Evolutionary conservation across 169 alveolate species (phyloP).

Genomic region (Plasmodium vinckei): DNA sequence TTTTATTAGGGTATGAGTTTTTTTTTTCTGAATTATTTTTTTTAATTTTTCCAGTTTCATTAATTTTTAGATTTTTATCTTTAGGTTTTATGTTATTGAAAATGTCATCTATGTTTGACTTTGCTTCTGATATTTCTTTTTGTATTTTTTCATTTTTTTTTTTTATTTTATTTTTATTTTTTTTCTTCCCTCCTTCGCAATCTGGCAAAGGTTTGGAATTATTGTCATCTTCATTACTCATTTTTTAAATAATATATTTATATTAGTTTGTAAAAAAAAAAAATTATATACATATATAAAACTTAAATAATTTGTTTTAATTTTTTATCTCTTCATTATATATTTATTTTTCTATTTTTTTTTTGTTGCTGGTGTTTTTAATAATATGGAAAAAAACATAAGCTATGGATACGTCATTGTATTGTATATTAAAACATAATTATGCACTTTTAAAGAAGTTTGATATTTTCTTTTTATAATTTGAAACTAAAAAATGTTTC

Average conservation of each 20-base stretch:
- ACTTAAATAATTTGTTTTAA: not conserved
- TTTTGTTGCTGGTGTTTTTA: not conserved
- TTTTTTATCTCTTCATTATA: not conserved
- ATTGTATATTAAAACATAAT: no score
- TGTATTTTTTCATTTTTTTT: conserved; percentile 39
- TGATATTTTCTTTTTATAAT: no score
- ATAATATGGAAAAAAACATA: not conserved
- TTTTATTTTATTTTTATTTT: conserved; percentile 23
- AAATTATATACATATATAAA: no score
- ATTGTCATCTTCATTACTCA: not conserved
- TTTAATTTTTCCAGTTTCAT: not conserved
- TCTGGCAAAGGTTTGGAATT: not conserved
- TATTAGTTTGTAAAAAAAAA: not conserved
- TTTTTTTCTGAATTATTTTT: conserved; percentile 30
- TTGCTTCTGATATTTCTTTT: conserved; percentile 36
- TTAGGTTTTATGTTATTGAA: conserved; percentile 47
- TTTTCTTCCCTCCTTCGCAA: conserved; percentile 12
- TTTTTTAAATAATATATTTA: not conserved
- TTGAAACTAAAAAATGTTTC: no score
- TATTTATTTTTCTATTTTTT: not conserved
- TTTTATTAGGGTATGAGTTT: conserved; percentile 1
- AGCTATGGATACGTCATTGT: no score
- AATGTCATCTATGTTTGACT: conserved; percentile 47
- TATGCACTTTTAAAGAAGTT: no score
- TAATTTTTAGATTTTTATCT: conserved; percentile 15